phyloP scores from a whole-genome alignment of 306 rosid genomes.

The Astragalus membranaceus region DNA sequence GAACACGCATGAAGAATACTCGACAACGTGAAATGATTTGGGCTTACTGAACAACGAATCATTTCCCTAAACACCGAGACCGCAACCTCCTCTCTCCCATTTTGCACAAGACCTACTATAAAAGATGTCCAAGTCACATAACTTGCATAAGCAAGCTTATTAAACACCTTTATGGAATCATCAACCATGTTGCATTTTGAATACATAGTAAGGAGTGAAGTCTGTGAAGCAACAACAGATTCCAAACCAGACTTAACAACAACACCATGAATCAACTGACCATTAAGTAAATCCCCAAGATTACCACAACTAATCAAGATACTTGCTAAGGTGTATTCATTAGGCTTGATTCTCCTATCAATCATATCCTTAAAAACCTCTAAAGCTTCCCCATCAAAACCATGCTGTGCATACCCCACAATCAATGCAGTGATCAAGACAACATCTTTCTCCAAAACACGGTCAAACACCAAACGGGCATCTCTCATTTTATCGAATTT shows the following conservation, averaged over 20 bases:
- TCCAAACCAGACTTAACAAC: constrained; percentile 52
- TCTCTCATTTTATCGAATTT: constrained; percentile 52
- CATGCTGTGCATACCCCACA: constrained; percentile 55
- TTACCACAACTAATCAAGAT: constrained; percentile 50
- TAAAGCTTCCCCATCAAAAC: constrained; percentile 44
- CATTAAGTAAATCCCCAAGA: constrained; percentile 38
- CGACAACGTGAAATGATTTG: constrained; percentile 58
- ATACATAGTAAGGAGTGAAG: constrained; percentile 69
- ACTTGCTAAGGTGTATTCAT: constrained; percentile 57
- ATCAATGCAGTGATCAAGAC: constrained; percentile 60
- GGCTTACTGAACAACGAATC: constrained; percentile 40
- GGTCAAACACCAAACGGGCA: constrained; percentile 40
- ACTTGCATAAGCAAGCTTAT: constrained; percentile 40
- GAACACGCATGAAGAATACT: constrained; percentile 64
- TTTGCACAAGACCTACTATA: constrained; percentile 52
- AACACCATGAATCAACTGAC: constrained; percentile 57
- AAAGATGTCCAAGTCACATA: constrained; percentile 75
- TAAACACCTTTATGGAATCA: constrained; percentile 52
- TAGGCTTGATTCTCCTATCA: constrained; percentile 39
- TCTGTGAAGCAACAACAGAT: constrained; percentile 52
- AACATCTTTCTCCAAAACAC: constrained; percentile 61
- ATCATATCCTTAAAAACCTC: constrained; percentile 43
- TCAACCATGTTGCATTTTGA: constrained; percentile 47
- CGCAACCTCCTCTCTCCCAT: constrained; percentile 59
- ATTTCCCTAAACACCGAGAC: constrained; percentile 47